Evolutionary conservation across 176 grass and related monocot species (phyloP), one percentile per base, ranked within the genome.

Genomic region (Rhynchospora tenuis): DNA sequence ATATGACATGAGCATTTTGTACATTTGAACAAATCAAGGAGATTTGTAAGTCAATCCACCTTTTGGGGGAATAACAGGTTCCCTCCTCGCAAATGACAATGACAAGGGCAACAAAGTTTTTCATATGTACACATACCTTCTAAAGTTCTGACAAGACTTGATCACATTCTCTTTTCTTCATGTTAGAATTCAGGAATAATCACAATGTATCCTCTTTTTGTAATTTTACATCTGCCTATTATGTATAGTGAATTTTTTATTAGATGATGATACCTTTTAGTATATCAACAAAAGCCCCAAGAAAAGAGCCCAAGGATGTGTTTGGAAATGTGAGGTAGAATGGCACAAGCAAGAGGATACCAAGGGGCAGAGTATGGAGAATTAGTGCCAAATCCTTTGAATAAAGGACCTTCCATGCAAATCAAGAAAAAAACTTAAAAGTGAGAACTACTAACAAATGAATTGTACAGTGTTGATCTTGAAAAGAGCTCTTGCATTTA

Each of bases 321-420:
- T 93, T 86, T 64, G 90, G 87, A 64, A 87, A 84, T 56, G 77
- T 90, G 84, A 93, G 83, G 83, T 94, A 90, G 42, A 98, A 55
- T 81, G 95, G 91, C 79, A 88, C 33, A 66, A 95, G 82, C 60
- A 98, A 67, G 68, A 93, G 92, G 86, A 91, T 75, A 64, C 75
- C 87, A 59, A 95, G 26, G 46, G 95, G 95, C 67, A 98, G 68
- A 84, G 85, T 89, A 45, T 98, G 95, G 86, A 98, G 89, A 83
- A 90, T 83, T 66, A 93, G 60, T 68, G 95, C 93, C 19, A 90
- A 71, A 44, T 93, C 86, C 73, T 82, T 89, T 43, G 92, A 88
- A 92, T 98, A 98, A 84, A 93, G 86, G 61, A 98, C 88, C 95
- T 98, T 88, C 71, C 84, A 76, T 76, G 73, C 55, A 86, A 59